Evolutionary conservation across 1,284 basidiomycete genomes (phyloP), one percentile per base, ranked within the genome.

Genomic region (Trichosporon sp.): DNA sequence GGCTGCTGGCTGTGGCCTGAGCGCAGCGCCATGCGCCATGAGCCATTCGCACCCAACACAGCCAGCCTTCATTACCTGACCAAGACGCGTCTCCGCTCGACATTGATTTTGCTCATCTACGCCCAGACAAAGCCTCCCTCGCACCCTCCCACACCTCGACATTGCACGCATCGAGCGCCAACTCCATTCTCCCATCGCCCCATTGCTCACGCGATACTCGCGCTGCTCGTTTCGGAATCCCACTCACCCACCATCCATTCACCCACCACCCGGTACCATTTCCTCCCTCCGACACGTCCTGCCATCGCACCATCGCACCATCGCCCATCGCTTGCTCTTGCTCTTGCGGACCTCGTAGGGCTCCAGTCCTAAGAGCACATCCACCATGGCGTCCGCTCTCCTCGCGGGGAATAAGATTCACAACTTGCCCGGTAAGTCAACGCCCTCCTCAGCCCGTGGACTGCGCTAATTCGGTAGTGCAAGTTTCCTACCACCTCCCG

Each of bases 351-450:
- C 29, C 29, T 60, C 56, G 29, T n/a, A 31, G 56, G 29, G 13
- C 56, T 32, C 9, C 4, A 29, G 56, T 31, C 56, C 27, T 60
- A 13, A 38, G 23, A 34, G 7, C 1, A 12, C 29, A 21, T 18
- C 25, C 73, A 65, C 69, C 13, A 76, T 76, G 74, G 70, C 58
- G 27, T 29, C 29, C 62, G 66, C 62, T 21, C 67, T 75, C 1
- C 73, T 78, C 13, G 73, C 74, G n/a, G 77, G 80, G 9, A 79
- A 81, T 68, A 74, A 74, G 51, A 82, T 82, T 29, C 80, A 82
- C 66, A 72, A 74, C 12, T 71, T 82, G 23, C 80, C 80, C 65
- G 80, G 80, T 81, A 67, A 64, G 78, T 70, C 18, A 42, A 42
- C 11, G 12, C 15, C n/a, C n/a, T n/a, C n/a, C 12, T 42, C 18